A percentile compares a stretch with the other conserved stretches of the same genome.
Evolutionary conservation across 2,329 filamentous ascomycete genomes (phyloP).

Genomic region (Talaromyces sp.): DNA sequence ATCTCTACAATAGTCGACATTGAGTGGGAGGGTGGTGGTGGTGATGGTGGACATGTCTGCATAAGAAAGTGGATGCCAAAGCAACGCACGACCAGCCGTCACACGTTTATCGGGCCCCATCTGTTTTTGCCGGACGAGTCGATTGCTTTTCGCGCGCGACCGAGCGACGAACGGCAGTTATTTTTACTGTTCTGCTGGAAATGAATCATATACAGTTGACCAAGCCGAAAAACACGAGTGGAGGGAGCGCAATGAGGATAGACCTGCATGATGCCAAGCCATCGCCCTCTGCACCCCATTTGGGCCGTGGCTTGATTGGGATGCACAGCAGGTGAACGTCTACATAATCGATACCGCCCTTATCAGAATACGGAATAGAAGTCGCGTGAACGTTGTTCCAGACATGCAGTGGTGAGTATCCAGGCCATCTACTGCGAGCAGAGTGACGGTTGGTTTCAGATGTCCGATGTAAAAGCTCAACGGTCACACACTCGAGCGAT

Average conservation of each 20-base stretch:
- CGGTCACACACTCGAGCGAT: constrained; percentile 1
- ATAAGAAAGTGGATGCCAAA: constrained; percentile 9
- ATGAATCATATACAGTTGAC: not conserved
- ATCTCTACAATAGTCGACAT: not conserved
- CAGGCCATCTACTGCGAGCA: not conserved
- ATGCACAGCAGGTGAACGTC: not conserved
- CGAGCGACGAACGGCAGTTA: too few relatives aligned
- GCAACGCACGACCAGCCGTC: constrained; percentile 6
- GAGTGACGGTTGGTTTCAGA: not conserved
- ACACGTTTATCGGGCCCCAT: not conserved
- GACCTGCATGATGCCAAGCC: constrained; percentile 10
- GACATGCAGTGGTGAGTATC: not conserved
- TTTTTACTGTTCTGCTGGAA: not conserved
- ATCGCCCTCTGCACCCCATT: not conserved
- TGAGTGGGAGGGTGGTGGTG: not conserved
- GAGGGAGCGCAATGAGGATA: constrained; percentile 1
- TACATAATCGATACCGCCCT: not conserved
- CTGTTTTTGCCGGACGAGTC: not conserved
- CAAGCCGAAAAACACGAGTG: not conserved
- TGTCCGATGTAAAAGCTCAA: not conserved
- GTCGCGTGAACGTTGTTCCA: not conserved
- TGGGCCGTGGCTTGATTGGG: not conserved
- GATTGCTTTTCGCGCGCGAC: not conserved
- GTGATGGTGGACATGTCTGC: not conserved
- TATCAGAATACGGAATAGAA: not conserved